A percentile compares a stretch with the other conserved stretches of the same genome.
phyloP scores from a whole-genome alignment of 1,139 yeast species.

The Suhomyces kunorum region DNA sequence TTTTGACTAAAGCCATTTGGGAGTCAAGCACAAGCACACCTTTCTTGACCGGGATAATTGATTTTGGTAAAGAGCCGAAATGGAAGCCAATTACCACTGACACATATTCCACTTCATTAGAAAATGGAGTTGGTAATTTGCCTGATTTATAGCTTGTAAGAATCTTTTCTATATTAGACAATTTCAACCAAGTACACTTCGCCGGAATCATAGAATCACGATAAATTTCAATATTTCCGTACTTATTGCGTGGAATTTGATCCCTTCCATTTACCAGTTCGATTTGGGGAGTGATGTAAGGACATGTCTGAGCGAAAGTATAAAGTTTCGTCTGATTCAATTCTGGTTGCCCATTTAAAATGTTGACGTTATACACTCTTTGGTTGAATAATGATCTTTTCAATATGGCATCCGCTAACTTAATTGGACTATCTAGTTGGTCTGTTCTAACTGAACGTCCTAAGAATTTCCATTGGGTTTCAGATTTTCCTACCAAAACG shows the following conservation, averaged over 20 bases:
- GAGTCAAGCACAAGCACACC: slow-evolving; percentile 32
- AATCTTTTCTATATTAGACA: slow-evolving; percentile 28
- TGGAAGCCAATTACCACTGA: slow-evolving; percentile 41
- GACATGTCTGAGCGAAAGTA: slow-evolving; percentile 35
- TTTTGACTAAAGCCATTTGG: slow-evolving; percentile 25
- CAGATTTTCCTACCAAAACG: slow-evolving; percentile 36
- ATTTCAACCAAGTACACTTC: slow-evolving; percentile 32
- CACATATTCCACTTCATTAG: slow-evolving; percentile 24
- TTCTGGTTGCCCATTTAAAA: slow-evolving; percentile 22
- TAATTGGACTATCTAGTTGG: slow-evolving; percentile 24
- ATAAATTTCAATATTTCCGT: slow-evolving; percentile 40
- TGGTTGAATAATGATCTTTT: slow-evolving; percentile 30
- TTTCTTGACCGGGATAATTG: slow-evolving; percentile 32
- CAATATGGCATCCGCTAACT: slow-evolving; percentile 21
- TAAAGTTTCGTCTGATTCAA: slow-evolving; percentile 28
- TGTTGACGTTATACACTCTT: slow-evolving; percentile 24
- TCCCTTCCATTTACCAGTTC: slow-evolving; percentile 11
- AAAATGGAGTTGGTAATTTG: slow-evolving; percentile 8
- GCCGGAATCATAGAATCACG: slow-evolving; percentile 37
- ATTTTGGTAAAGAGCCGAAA: slow-evolving; percentile 27
- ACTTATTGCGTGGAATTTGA: slow-evolving; percentile 32
- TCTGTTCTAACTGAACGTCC: slow-evolving; percentile 35
- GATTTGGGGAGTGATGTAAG: slow-evolving; percentile 24
- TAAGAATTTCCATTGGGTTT: slow-evolving; percentile 41
- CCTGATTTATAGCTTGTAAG: slow-evolving; percentile 17